phyloP scores from a whole-genome alignment of 164 flowering plant species.

The Warburgia ugandensis region DNA sequence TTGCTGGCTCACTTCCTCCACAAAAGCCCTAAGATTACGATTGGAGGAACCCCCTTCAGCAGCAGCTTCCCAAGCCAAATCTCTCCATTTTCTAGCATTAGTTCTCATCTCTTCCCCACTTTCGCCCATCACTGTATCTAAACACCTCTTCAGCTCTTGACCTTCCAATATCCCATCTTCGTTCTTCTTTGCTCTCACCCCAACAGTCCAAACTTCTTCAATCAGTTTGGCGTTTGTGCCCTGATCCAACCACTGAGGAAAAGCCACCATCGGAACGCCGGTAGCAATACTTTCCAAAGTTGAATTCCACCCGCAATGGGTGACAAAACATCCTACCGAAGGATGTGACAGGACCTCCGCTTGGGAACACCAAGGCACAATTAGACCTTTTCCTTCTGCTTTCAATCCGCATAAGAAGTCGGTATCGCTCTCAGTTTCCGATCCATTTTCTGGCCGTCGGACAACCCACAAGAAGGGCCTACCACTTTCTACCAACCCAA shows the following conservation, averaged over 20 bases:
- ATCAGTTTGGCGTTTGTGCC: too few species aligned
- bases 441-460: neutral
- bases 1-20: constrained; percentile 8
- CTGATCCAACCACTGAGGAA: too few species aligned
- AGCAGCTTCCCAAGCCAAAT: too few species aligned
- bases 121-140: constrained; percentile 10
- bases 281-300: too few species aligned
- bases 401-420: neutral
- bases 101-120: constrained; percentile 27
- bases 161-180: constrained; percentile 3
- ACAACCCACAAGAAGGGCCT: constrained; percentile 14
- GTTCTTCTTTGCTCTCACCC: constrained; percentile 18
- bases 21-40: constrained; percentile 18
- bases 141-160: constrained; percentile 6
- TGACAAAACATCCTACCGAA: too few species aligned
- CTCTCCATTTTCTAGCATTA: constrained; percentile 28
- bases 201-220: constrained; percentile 34
- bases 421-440: neutral
- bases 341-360: too few species aligned
- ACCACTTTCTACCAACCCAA: constrained; percentile 4
- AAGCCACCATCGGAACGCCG: too few species aligned
- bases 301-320: too few species aligned
- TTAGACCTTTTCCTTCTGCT: neutral
- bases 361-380: too few species aligned
- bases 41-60: constrained; percentile 35